Evolutionary conservation across 257 asterid species (phyloP), one percentile per base, ranked within the genome.

Genomic region (Lantana camara): DNA sequence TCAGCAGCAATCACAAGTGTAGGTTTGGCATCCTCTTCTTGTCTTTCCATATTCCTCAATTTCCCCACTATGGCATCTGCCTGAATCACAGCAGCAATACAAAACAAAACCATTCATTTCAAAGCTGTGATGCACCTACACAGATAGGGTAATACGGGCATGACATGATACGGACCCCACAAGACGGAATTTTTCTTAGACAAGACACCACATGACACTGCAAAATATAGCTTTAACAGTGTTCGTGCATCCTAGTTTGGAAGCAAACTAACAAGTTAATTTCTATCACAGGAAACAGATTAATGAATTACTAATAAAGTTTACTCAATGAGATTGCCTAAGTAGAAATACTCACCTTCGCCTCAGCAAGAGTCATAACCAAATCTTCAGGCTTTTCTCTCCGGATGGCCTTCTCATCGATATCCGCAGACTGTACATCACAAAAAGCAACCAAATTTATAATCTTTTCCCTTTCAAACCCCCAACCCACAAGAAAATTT

Each of bases 351-450:
- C 66, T 34, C 53, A 91, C 97, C 96, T 92, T 92, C 15, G 97
- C 98, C 79, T 85, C 86, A 12, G 97, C 98, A 80, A 92, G 82
- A 75, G 85, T 83, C 92, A 89, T 74, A 41, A 92, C 98, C 79
- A 92, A 85, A 58, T 92, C 98, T 63, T 92, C 97, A 3, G 98
- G 90, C 76, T 86, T 86, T 46, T 89, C 98, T 64, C 77, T 82
- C 37, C 97, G 80, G 59, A 86, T 91, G 60, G 89, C 95, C 74
- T 85, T 92, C 79, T 92, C 98, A 65, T 92, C 98, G 35, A 92
- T 89, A 77, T 92, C 98, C 70, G 98, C 98, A 67, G 90, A 71
- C 98, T 91, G 61, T 15, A 75, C 40, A 29, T 9, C 9, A 56
- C 3, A 32, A 24, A 22, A 44, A 35, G 23, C 51, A 21, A 11